Evolutionary conservation across 2,329 filamentous ascomycete species (phyloP), one percentile per base, ranked within the genome.

Genomic region (Epichloe bromicola): DNA sequence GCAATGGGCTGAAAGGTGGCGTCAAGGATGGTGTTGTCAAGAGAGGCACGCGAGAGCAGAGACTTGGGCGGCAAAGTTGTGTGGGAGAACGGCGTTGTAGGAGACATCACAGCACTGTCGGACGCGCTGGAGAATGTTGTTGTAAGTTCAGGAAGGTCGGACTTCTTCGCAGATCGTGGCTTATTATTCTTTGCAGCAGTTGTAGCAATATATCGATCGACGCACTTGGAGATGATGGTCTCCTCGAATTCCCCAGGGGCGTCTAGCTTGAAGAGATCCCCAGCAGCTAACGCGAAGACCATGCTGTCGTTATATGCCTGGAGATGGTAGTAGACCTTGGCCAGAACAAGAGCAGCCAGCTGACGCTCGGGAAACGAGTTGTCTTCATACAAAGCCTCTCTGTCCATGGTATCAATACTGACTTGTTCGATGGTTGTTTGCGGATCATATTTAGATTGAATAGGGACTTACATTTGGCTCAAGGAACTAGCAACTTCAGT

Each of bases 291-390:
- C 56, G 93, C 93, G 69, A 98, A 97, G 49, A 88, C 86, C 91
- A 98, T 97, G 70, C 91, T 96, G 74, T 98, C 93, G 66, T 96
- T 93, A 74, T 98, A 98, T 67, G 93, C 93, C 71, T 96, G 89
- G 49, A 98, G 82, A 66, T 98, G 93, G 66, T 97, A 98, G 74
- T 97, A 98, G 59, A 97, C 89, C 77, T 98, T 98, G 60, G 93
- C 86, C 42, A 95, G 86, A 50, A 98, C 89, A 47, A 98, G 78
- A 50, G 93, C 93, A 51, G 93, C 93, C 51, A 98, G 83, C 67
- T 93, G 87, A 63, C 91, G 88, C 68, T 98, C 86, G 46, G 90
- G 86, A 64, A 98, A 98, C 54, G 80, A 79, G 62, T 95, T 88
- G 72, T 98, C 91, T 77, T 98, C 93, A 70, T 95, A 98, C 48